Conservation (phyloP, 2,329 filamentous ascomycete genomes). For the Diaporthe batatas region DNA sequence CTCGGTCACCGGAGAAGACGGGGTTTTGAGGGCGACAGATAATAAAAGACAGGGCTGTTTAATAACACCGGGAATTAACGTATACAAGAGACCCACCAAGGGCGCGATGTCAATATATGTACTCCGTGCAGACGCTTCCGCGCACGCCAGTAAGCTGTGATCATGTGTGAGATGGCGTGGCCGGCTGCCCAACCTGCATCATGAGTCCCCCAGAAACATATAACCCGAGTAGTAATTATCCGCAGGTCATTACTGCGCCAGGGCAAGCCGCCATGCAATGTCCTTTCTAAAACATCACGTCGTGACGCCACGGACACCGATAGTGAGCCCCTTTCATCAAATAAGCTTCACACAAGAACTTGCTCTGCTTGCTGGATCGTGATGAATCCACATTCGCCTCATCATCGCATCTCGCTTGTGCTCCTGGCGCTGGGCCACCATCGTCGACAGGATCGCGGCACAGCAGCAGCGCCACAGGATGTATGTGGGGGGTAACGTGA, state of each 20-base stretch:
- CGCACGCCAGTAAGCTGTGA: background rate
- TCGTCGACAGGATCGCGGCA: background rate
- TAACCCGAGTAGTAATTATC: background rate
- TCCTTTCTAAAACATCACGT: constrained; percentile 12
- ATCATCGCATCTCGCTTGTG: constrained; percentile 19
- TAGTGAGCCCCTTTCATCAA: constrained; percentile 8
- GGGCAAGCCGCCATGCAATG: background rate
- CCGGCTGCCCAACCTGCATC: background rate
- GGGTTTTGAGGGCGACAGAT: background rate
- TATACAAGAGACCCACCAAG: background rate
- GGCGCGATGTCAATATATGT: background rate
- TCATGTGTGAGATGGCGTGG: background rate
- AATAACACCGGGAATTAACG: constrained; percentile 5
- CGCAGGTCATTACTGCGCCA: background rate
- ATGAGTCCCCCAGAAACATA: background rate
- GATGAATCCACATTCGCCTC: background rate
- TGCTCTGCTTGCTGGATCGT: background rate
- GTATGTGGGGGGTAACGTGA: constrained; percentile 34
- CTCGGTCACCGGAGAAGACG: background rate
- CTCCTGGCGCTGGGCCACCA: background rate
- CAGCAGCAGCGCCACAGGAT: background rate
- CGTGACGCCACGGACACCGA: background rate
- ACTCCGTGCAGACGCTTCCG: background rate
- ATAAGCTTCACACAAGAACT: background rate
- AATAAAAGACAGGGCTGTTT: constrained; percentile 15